Evolutionary conservation across 1,139 yeast genomes (phyloP).

Genomic region (Candida tropicalis): DNA sequence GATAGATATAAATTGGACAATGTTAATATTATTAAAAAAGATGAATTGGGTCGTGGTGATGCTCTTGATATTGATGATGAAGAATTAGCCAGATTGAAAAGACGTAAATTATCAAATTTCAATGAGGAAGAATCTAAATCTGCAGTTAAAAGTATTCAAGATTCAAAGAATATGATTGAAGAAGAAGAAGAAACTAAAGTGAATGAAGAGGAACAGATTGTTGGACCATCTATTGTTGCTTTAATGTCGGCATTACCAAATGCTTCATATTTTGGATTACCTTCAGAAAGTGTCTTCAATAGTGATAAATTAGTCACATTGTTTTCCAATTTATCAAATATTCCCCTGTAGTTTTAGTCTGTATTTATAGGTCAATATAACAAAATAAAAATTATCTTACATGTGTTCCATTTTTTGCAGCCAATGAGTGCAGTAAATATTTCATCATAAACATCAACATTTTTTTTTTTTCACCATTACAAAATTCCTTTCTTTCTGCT

Average conservation of each 20-base stretch:
- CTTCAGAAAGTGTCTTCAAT: constrained; percentile 41
- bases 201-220: constrained; percentile 32
- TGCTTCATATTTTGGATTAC: constrained; percentile 47
- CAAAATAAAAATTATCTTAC: neutral
- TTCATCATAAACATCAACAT: no score
- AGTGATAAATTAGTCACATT: constrained; percentile 45
- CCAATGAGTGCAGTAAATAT: neutral
- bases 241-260: constrained; percentile 57
- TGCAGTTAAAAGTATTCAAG: constrained; percentile 15
- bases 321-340: constrained; percentile 37
- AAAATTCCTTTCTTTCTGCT: neutral
- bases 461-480: neutral
- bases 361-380: neutral
- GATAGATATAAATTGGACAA: constrained; percentile 48
- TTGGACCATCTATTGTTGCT: constrained; percentile 56
- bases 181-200: constrained; percentile 20
- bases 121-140: constrained; percentile 13
- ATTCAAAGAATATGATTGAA: constrained; percentile 15
- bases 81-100: constrained; percentile 23
- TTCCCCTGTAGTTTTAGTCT: constrained; percentile 19
- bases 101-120: constrained; percentile 19
- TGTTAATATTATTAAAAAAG: constrained; percentile 45
- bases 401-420: neutral
- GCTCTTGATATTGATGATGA: constrained; percentile 22
- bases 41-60: constrained; percentile 41